Base-by-base conservation (phyloP, 768 basidiomycete species). In the Mycena floridula region DNA sequence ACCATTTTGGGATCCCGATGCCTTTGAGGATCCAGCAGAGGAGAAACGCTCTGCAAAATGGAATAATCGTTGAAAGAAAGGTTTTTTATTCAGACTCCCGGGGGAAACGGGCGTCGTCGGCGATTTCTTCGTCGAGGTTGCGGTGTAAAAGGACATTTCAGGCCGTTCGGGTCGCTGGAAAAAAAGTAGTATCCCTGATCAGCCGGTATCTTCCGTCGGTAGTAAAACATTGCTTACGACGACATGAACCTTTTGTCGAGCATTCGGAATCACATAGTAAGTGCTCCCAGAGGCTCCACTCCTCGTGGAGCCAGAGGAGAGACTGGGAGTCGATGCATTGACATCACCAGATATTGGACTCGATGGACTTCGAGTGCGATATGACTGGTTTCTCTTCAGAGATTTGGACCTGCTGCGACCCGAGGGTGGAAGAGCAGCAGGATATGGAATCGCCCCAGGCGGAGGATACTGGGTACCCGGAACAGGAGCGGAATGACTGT, bases 241-340 rank as follows among this genome's bases (percentile, higher is more conserved):
- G 49, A 85, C 73, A 58, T 81, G 83, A 45, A 85, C 75, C 54
- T 86, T 88, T 57, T 85, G 82, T n/a, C 82, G 81, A 9, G 76
- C 74, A 9, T 74, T 70, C 3, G 83, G 83, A 30, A 85, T 70
- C 50, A 86, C 76, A 57, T 85, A 87, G 66, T 86, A 88, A 3
- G 85, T 87, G 57, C 82, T 77, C 18, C 76, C 81, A 4, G 82
- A 82, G 27, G 74, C 74, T 12, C 70, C 61, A 54, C 77, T 82
- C n/a, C n/a, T n/a, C n/a, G n/a, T n/a, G n/a, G n/a, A n/a, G 25
- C 58, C 67, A 36, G 69, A 72, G 15, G 68, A 68, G 16, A 63
- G 63, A 12, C 56, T 55, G 5, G 7, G 9, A 23, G 25, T 48
- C 7, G 48, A 40, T 25, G 49, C 43, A 39, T 54, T 51, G 55